Evolutionary conservation across 2,329 filamentous ascomycete species (phyloP).

Genomic region (Fusarium vanettenii): DNA sequence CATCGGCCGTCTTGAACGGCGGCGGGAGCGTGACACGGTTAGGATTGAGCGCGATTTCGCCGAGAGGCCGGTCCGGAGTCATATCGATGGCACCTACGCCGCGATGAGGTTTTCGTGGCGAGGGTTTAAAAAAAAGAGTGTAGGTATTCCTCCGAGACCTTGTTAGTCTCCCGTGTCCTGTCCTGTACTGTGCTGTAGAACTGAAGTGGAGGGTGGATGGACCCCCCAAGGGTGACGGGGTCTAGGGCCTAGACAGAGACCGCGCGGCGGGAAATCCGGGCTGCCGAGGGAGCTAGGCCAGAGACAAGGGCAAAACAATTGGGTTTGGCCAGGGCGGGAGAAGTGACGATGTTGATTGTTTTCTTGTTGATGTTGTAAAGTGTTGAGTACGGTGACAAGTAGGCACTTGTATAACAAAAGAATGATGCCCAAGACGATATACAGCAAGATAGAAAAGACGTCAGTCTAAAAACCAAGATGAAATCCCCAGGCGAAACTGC

Average conservation of each 20-base stretch:
- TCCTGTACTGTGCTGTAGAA: neutral
- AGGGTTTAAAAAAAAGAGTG: neutral
- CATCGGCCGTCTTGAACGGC: slow-evolving; percentile 22
- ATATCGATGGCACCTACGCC: slow-evolving; percentile 26
- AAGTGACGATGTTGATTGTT: slow-evolving; percentile 28
- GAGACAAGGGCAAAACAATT: slow-evolving; percentile 25
- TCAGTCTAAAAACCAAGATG: neutral
- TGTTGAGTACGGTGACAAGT: neutral
- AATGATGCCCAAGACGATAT: neutral
- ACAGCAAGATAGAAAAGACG: neutral
- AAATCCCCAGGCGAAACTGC: neutral
- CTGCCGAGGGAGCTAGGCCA: slow-evolving; percentile 33
- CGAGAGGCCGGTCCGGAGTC: slow-evolving; percentile 37
- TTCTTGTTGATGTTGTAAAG: slow-evolving; percentile 10
- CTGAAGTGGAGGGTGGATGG: slow-evolving; percentile 26
- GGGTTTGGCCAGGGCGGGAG: slow-evolving; percentile 13
- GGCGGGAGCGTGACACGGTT: slow-evolving; percentile 34
- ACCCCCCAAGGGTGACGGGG: slow-evolving; percentile 17
- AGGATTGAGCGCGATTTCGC: slow-evolving; percentile 34
- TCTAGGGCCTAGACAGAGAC: slow-evolving; percentile 36
- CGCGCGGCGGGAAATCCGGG: slow-evolving; percentile 36
- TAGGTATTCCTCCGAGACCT: neutral
- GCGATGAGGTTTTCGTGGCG: slow-evolving; percentile 7
- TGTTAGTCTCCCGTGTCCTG: neutral
- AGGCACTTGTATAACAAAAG: neutral